These are phyloP conservation scores for Asclepias syriaca DNA, from an alignment of 257 asterid species.

Conservation along the genomic window DNA sequence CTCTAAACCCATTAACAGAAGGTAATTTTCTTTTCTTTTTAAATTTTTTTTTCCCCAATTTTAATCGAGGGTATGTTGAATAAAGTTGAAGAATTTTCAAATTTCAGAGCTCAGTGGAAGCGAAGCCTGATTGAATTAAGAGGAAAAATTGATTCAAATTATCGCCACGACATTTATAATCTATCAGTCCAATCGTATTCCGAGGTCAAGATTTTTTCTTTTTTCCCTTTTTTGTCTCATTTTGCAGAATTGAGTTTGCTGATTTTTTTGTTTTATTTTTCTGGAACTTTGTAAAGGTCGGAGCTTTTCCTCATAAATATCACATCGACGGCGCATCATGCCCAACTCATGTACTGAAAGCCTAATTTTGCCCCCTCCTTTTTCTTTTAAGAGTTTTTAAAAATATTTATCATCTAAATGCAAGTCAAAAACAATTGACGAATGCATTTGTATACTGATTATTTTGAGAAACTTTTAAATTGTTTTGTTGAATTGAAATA, in stretches of 20 bases:
- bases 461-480: not conserved
- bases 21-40: constrained; percentile 22
- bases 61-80: not conserved
- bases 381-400: not conserved
- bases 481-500: not conserved
- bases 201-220: constrained; percentile 33
- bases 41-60: not conserved
- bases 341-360: constrained; percentile 58
- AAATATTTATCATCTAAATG: not conserved
- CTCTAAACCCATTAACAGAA: constrained; percentile 26
- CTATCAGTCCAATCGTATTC: constrained; percentile 66
- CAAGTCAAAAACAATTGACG: not conserved
- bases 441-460: not conserved
- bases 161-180: constrained; percentile 44
- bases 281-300: constrained; percentile 34
- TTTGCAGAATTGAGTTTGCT: not conserved
- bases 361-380: not conserved
- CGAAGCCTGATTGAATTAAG: constrained; percentile 56
- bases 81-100: not conserved
- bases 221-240: not conserved
- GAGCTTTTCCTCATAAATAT: constrained; percentile 65
- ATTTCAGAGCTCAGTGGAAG: constrained; percentile 58
- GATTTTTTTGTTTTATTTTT: not conserved
- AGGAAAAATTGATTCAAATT: constrained; percentile 58
- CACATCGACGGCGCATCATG: constrained; percentile 65